Conservation (phyloP, 352 stramenopile genomes). For the Phytophthora podocarpi region DNA sequence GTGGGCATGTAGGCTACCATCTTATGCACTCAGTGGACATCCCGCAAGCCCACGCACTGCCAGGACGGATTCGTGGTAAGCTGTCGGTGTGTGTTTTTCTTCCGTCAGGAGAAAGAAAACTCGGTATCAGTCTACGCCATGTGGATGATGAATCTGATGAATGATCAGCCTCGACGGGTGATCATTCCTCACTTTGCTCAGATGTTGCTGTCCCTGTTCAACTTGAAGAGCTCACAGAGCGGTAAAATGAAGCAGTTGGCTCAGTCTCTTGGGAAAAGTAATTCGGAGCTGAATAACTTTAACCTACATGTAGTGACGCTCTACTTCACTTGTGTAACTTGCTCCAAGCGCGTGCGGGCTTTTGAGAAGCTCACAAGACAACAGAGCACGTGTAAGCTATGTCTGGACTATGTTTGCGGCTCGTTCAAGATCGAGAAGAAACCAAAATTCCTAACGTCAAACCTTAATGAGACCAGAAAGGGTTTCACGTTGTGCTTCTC, state of each 20-base stretch:
- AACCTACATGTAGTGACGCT: conserved; percentile 12
- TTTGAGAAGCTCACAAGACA: conserved; percentile 12
- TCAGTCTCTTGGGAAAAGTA: conserved; percentile 16
- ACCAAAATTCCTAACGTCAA: conserved; percentile 14
- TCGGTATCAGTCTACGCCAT: conserved; percentile 44
- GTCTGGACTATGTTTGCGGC: conserved; percentile 9
- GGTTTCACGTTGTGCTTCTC: conserved; percentile 11
- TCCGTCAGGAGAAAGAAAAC: conserved; percentile 34
- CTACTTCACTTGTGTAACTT: conserved; percentile 17
- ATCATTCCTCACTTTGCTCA: conserved; percentile 23
- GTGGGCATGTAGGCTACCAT: conserved; percentile 47
- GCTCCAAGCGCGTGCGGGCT: conserved; percentile 11
- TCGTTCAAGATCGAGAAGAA: conserved; percentile 20
- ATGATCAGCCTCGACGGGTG: conserved; percentile 16
- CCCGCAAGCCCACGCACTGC: conserved; percentile 15
- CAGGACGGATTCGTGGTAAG: conserved; percentile 33
- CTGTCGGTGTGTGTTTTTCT: conserved; percentile 44
- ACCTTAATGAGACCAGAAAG: conserved; percentile 7
- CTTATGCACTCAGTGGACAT: conserved; percentile 46
- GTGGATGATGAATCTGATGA: conserved; percentile 34
- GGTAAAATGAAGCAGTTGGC: conserved; percentile 31
- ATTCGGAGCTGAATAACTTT: conserved; percentile 16
- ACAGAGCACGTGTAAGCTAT: conserved; percentile 10
- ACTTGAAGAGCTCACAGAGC: conserved; percentile 18
- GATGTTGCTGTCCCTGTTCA: conserved; percentile 22